phyloP scores from a whole-genome alignment of 495 filamentous ascomycete species.

The Parachaetomium inaequale region DNA sequence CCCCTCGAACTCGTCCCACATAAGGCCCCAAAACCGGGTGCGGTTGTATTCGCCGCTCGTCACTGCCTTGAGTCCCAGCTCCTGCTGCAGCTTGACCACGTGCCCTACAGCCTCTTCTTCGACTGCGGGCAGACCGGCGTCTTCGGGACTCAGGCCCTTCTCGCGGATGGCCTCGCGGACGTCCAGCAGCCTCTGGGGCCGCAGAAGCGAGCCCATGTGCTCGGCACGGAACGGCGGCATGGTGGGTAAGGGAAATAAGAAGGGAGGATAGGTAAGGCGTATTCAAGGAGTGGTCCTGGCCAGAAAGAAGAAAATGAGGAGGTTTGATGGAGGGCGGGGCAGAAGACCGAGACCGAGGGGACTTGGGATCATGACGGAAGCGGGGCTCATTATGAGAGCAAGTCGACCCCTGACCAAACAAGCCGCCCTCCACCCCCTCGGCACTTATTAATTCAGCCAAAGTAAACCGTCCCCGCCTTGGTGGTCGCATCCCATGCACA shows the following conservation, averaged over 20 bases:
- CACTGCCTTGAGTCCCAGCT: slow-evolving; percentile 64
- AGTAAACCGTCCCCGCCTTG: neutral
- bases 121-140: slow-evolving; percentile 48
- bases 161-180: slow-evolving; percentile 57
- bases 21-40: slow-evolving; percentile 61
- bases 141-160: slow-evolving; percentile 54
- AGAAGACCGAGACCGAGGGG: neutral
- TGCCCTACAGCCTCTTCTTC: slow-evolving; percentile 66
- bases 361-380: neutral
- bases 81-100: slow-evolving; percentile 61
- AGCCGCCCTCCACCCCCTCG: neutral
- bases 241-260: neutral
- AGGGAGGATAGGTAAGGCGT: neutral
- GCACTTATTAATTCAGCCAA: slow-evolving; percentile 1
- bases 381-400: neutral
- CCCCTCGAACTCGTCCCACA: slow-evolving; percentile 73
- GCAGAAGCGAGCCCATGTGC: slow-evolving; percentile 77
- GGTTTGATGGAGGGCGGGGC: neutral
- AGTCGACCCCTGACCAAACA: neutral
- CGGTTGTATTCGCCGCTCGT: slow-evolving; percentile 75
- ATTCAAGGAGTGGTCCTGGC: neutral
- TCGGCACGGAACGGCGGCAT: slow-evolving; percentile 77
- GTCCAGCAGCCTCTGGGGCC: slow-evolving; percentile 63
- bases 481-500: neutral
- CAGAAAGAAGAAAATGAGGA: neutral